Evolutionary conservation across 306 rosid genomes (phyloP).

Genomic region (Gynostemma pentaphyllum): DNA sequence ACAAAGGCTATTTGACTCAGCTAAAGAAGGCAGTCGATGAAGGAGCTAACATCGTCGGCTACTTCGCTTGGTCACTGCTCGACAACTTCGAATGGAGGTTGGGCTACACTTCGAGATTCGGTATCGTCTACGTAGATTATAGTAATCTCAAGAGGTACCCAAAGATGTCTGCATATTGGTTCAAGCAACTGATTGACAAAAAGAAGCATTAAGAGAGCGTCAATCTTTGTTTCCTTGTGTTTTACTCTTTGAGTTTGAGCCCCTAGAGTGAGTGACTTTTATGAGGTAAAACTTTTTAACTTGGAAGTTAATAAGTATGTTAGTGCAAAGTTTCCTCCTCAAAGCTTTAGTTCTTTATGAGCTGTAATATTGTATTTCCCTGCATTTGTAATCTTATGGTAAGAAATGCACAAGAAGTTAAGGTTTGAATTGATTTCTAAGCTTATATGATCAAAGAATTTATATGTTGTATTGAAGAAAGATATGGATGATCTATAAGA

Average conservation of each 20-base stretch:
- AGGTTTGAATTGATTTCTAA: neutral
- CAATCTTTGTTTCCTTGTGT: neutral
- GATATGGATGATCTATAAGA: neutral
- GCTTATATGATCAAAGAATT: neutral
- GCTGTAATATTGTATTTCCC: neutral
- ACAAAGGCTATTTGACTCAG: constrained; percentile 48
- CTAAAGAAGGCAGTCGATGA: constrained; percentile 70
- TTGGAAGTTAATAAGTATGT: too few relatives aligned
- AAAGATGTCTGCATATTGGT: constrained; percentile 92
- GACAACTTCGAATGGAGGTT: constrained; percentile 90
- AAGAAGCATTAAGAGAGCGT: constrained; percentile 25
- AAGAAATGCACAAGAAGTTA: neutral
- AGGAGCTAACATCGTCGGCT: constrained; percentile 69
- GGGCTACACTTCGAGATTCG: constrained; percentile 91
- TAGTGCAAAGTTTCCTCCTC: too few relatives aligned
- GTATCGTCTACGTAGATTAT: constrained; percentile 79
- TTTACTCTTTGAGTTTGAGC: neutral
- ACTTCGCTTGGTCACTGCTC: constrained; percentile 84
- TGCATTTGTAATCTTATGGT: neutral
- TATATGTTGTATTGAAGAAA: neutral
- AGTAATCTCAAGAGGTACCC: constrained; percentile 70
- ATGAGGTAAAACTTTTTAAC: too few relatives aligned
- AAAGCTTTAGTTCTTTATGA: neutral
- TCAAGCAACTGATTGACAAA: constrained; percentile 41
- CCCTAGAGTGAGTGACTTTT: too few relatives aligned